These are phyloP conservation scores for Notholithocarpus densiflorus DNA, from an alignment of 306 rosid genomes.

Conservation along the genomic window DNA sequence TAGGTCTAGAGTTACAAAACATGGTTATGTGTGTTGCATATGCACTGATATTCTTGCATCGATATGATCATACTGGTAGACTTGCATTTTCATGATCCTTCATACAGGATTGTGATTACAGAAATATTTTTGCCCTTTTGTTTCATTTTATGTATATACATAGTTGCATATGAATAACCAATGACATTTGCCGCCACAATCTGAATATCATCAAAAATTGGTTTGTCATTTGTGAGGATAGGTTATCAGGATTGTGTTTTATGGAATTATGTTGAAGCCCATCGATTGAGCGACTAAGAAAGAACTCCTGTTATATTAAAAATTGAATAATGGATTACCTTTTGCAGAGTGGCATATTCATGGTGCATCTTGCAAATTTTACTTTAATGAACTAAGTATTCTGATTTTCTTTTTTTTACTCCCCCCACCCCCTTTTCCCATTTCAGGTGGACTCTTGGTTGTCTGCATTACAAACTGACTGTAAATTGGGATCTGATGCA, in stretches of 20 bases:
- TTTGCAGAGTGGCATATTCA: background rate
- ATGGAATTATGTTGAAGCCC: background rate
- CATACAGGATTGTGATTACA: background rate
- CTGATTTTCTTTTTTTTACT: background rate
- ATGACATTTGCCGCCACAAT: background rate
- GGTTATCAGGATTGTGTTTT: background rate
- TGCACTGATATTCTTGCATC: background rate
- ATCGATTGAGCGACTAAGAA: background rate
- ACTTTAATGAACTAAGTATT: background rate
- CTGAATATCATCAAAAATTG: background rate
- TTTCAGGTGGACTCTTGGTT: constrained; percentile 80
- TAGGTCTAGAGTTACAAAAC: background rate
- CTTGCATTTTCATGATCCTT: background rate
- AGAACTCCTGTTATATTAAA: background rate
- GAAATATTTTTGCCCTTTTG: background rate
- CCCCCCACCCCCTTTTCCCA: background rate
- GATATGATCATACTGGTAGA: background rate
- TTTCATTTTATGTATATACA: background rate
- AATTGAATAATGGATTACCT: background rate
- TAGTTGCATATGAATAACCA: background rate
- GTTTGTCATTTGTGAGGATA: background rate
- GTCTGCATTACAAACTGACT: constrained; percentile 45
- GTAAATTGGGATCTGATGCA: constrained; percentile 50
- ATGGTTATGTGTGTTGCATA: background rate
- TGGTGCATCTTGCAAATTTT: background rate